Conservation (phyloP, 352 stramenopile genomes). For the Aphanomyces invadans region DNA sequence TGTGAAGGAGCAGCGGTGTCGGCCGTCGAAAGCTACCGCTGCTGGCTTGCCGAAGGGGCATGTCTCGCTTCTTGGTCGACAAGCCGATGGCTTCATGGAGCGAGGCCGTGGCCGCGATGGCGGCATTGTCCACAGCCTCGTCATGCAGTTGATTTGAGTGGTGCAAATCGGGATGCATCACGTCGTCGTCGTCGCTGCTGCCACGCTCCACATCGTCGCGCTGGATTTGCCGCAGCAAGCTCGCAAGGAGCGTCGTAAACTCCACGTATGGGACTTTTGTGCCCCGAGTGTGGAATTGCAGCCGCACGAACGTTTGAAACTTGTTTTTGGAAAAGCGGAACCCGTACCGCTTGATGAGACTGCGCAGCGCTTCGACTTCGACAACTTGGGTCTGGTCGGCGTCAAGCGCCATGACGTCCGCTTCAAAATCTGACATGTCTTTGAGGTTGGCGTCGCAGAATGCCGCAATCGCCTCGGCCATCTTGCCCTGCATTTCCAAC, state of each 20-base stretch:
- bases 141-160: background rate
- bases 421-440: background rate
- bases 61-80: background rate
- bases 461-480: slow-evolving; percentile 6
- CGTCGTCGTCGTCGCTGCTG: background rate
- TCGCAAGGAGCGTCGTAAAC: background rate
- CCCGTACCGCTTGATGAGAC: slow-evolving; percentile 14
- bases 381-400: background rate
- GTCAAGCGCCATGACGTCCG: slow-evolving; percentile 4
- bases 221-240: background rate
- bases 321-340: slow-evolving; percentile 22
- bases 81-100: background rate
- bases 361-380: background rate
- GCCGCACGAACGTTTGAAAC: slow-evolving; percentile 21
- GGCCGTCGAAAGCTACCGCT: background rate
- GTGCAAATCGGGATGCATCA: background rate
- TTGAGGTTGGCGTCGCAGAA: slow-evolving; percentile 5
- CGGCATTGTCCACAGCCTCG: background rate
- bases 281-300: slow-evolving; percentile 20
- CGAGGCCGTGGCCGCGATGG: background rate
- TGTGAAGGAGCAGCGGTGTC: background rate
- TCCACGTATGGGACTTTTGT: slow-evolving; percentile 11
- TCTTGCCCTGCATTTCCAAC: slow-evolving; percentile 19
- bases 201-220: background rate
- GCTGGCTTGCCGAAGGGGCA: background rate